Percentiles rank a stretch among this genome's conserved stretches.
Conservation (phyloP, 805 yeast genomes). For the Torulaspora maleeae region DNA sequence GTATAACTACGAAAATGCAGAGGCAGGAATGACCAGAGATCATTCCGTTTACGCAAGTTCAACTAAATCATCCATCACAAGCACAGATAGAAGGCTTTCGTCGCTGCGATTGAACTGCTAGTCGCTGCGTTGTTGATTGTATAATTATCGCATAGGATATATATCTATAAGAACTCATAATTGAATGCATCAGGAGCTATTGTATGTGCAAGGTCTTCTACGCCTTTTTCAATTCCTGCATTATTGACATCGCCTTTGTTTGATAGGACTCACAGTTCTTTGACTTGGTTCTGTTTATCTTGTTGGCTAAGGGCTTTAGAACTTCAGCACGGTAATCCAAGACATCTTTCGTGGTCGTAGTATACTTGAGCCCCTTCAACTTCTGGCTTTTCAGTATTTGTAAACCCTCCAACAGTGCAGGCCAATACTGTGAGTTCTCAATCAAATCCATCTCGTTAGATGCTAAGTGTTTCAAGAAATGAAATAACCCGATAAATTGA, state of each 20-base stretch:
- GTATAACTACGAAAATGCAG: background rate
- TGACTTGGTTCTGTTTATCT: conserved; percentile 36
- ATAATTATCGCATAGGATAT: background rate
- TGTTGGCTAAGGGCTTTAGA: conserved; percentile 25
- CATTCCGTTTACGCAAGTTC: background rate
- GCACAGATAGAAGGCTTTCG: conserved; percentile 1
- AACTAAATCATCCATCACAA: background rate
- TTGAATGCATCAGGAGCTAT: background rate
- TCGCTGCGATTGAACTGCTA: conserved; percentile 2
- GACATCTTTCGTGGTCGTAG: conserved; percentile 6
- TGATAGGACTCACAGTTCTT: conserved; percentile 35
- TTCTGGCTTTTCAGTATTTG: conserved; percentile 23
- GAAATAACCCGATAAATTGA: conserved; percentile 29
- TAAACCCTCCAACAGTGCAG: conserved; percentile 30
- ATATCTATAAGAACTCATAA: background rate
- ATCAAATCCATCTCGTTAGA: conserved; percentile 18
- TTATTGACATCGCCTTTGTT: conserved; percentile 32
- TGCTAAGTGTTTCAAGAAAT: conserved; percentile 23
- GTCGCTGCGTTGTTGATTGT: too few species aligned
- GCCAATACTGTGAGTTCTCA: conserved; percentile 16
- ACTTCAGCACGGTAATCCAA: conserved; percentile 7
- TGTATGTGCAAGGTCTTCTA: conserved; percentile 2
- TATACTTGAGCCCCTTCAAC: conserved; percentile 12
- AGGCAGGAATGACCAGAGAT: conserved; percentile 1
- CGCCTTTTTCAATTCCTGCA: background rate